A percentile compares a stretch with the other conserved stretches of the same genome.
Conservation (phyloP, 164 flowering plant species). For the Saururus chinensis region DNA sequence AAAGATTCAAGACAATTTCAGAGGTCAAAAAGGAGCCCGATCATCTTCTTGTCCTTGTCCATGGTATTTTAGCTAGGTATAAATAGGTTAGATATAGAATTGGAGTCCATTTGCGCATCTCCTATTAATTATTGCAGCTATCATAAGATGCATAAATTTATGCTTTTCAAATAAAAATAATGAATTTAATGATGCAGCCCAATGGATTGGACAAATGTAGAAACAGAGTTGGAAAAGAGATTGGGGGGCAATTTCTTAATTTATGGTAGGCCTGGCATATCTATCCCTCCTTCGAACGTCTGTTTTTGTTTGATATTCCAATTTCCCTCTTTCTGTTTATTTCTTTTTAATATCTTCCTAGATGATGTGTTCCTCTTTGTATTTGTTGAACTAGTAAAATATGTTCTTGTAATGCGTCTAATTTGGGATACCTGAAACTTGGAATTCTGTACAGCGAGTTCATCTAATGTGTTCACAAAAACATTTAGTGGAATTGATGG, state of each 20-base stretch:
- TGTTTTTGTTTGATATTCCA: not conserved
- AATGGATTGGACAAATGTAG: constrained; percentile 85
- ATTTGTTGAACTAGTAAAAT: not conserved
- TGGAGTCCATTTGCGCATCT: not conserved
- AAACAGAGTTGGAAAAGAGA: constrained; percentile 72
- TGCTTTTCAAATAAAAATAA: not conserved
- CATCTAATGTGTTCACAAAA: constrained; percentile 68
- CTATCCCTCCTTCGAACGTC: not conserved
- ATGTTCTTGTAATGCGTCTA: not conserved
- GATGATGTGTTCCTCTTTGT: no score
- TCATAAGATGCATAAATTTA: not conserved
- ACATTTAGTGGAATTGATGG: constrained; percentile 88
- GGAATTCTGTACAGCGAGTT: constrained; percentile 58
- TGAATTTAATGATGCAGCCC: constrained; percentile 46
- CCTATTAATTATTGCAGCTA: not conserved
- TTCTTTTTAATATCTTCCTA: not conserved
- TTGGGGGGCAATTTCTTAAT: constrained; percentile 69
- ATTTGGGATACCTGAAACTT: not conserved
- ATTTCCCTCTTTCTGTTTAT: not conserved
- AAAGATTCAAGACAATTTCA: constrained; percentile 20
- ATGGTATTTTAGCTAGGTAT: constrained; percentile 92
- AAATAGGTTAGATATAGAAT: not conserved
- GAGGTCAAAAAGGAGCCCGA: constrained; percentile 52
- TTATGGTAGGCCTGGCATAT: constrained; percentile 42
- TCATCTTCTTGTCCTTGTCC: constrained; percentile 97